phyloP scores from a whole-genome alignment of 2,329 filamentous ascomycete species.

The Trematosphaeria pertusa region DNA sequence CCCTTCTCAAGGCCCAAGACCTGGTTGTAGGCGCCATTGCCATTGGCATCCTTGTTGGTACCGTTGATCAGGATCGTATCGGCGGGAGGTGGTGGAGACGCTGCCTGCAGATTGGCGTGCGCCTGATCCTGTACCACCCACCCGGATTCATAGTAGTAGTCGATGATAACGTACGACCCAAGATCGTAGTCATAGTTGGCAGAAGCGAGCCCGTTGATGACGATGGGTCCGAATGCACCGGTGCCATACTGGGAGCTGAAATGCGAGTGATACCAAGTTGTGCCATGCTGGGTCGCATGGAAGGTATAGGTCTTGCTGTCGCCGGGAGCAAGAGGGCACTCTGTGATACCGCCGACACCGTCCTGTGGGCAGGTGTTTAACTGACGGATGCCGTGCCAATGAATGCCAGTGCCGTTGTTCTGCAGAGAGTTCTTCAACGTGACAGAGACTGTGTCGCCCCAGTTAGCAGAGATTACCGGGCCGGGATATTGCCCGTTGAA shows the following conservation, averaged over 20 bases:
- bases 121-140: conserved; percentile 29
- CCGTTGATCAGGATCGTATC: conserved; percentile 48
- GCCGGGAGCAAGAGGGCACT: conserved; percentile 63
- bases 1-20: conserved; percentile 44
- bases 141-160: conserved; percentile 63
- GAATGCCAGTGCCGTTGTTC: conserved; percentile 65
- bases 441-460: conserved; percentile 29
- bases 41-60: conserved; percentile 46
- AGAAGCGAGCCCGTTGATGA: conserved; percentile 50
- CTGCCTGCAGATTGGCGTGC: conserved; percentile 36
- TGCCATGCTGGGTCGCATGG: conserved; percentile 36
- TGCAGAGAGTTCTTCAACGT: conserved; percentile 59
- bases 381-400: conserved; percentile 67
- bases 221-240: conserved; percentile 46
- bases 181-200: conserved; percentile 63
- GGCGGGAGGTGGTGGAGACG: conserved; percentile 36
- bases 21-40: conserved; percentile 27
- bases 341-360: conserved; percentile 59
- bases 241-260: conserved; percentile 49
- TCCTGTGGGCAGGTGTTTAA: conserved; percentile 50
- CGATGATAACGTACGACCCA: conserved; percentile 63
- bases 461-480: conserved; percentile 28
- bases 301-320: conserved; percentile 23
- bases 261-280: conserved; percentile 39
- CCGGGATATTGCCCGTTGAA: conserved; percentile 34